Evolutionary conservation across 805 yeast species (phyloP).

Genomic region (Candida maesae): DNA sequence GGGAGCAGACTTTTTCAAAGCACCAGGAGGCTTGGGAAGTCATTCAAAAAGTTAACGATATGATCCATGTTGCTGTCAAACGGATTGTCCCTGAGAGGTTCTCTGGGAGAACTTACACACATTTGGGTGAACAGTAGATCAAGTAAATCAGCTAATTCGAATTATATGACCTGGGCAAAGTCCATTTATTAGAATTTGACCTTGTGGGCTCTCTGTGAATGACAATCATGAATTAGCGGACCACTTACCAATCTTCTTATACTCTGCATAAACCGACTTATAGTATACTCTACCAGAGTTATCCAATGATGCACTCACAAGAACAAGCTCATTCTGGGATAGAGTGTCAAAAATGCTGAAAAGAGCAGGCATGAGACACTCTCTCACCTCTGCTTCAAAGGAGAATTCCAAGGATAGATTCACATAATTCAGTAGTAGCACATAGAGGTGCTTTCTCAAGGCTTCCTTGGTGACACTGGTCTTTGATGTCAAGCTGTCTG

Average conservation of each 20-base stretch:
- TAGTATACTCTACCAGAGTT: constrained; percentile 63
- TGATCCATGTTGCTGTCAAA: not conserved
- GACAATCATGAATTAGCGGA: constrained; percentile 13
- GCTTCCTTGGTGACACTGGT: constrained; percentile 52
- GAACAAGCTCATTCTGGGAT: constrained; percentile 59
- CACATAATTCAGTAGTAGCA: constrained; percentile 56
- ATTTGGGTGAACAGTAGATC: not conserved
- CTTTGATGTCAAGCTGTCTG: constrained; percentile 47
- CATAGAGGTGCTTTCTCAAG: constrained; percentile 60
- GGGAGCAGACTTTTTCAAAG: constrained; percentile 16
- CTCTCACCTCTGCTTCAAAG: constrained; percentile 44
- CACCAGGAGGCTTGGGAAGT: constrained; percentile 15
- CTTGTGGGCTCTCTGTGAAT: too few species aligned
- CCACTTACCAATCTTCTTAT: constrained; percentile 81
- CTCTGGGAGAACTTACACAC: constrained; percentile 1
- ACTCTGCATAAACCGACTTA: constrained; percentile 65
- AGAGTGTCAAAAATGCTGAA: constrained; percentile 65
- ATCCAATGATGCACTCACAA: constrained; percentile 65
- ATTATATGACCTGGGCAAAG: too few species aligned
- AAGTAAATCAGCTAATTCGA: too few species aligned
- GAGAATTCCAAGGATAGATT: constrained; percentile 46
- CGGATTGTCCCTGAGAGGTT: constrained; percentile 5
- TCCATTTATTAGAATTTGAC: too few species aligned
- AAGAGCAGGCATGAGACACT: constrained; percentile 50
- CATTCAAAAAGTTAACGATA: constrained; percentile 11